Base-by-base conservation (phyloP, 2,329 filamentous ascomycete species). In the Ascochyta pisi region DNA sequence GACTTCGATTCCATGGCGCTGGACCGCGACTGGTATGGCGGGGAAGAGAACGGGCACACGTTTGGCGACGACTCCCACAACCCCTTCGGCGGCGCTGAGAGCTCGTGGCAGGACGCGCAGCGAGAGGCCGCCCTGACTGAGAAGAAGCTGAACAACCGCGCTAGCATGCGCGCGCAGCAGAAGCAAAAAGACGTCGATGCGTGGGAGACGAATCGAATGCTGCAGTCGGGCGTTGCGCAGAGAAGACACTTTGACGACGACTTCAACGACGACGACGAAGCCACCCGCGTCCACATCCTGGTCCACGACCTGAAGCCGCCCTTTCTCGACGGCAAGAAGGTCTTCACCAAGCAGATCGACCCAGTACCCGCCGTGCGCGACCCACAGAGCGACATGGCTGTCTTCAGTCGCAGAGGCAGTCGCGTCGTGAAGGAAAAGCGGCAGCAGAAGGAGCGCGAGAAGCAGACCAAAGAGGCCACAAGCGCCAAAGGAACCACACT, bases 201-300 rank as follows among this genome's bases (percentile, higher is more conserved):
- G 0, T 99, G 95, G 95, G 96, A 99, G 77, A 95, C 94, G 15
- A 99, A 99, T 74, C 90, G 95, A 56, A 98, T 99, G 95, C 83
- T 99, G 58, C 95, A 93, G 1, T 97, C 93, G 19, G 94, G 94
- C 53, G 93, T 99, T 16, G 95, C 95, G 16, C 96, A 99, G 76
- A 83, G 94, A 69, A 83, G 92, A 64, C 91, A 95, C 67, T 86
- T 92, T 72, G 88, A 88, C 23, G 84, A 86, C 43, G 92, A 95
- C 70, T 96, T 97, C 68, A 89, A 89, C 47, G 89, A 96, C 62
- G 95, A 99, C 61, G 90, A 97, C 44, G 95, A 99, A 71, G 87
- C 86, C 23, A 96, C 89, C 7, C 84, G 96, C 58, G 86, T 98
- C 13, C 95, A 99, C 79, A 79, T 99, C 35, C 81, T 99, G 8